Base-by-base conservation (phyloP, 116 monocot species). In the Zostera marina region DNA sequence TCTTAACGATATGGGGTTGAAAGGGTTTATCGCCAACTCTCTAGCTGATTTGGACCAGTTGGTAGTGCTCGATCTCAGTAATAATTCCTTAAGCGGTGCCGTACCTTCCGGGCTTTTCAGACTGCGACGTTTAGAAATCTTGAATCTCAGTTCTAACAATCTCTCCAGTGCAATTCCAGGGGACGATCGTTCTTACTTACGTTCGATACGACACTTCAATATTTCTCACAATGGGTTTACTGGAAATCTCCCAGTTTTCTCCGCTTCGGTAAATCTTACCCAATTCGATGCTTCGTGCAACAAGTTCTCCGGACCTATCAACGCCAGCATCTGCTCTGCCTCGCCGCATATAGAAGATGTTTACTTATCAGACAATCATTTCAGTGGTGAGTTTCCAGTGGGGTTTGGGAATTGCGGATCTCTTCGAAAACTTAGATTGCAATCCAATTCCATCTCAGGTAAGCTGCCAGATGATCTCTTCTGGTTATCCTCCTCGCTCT, bases 391-490 rank as follows among this genome's bases (percentile, higher is more conserved):
- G 8, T 65, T 92, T 38, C 83, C 87, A 0, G 52, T 55, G 39
- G 92, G 86, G 0, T 78, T 92, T 11, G 76, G 80, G 3, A 73
- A 73, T 41, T 92, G 92, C 67, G 53, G 63, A 20, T 80, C 59
- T 1, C 77, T 83, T 3, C 52, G 52, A 11, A 76, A 86, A 69
- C 83, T 92, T 19, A 48, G 40, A 8, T 8, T 92, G 3, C 76
- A 72, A 15, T 53, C 56, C 20, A 91, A 82, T 64, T 24, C 11
- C 1, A 60, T 91, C 9, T 60, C 73, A 3, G 86, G 91, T 17
- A 45, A 25, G 42, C 66, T 91, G 61, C 86, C 82, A 10, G 75
- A 76, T 60, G 91, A 91, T 66, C 11, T 91, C 40, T 91, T 86
- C 75, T 48, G 41, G 57, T 60, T 82, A 41, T 49, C 79, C 26